Evolutionary conservation across 2,329 filamentous ascomycete genomes (phyloP).

Genomic region (Pseudocercospora macadamiae): DNA sequence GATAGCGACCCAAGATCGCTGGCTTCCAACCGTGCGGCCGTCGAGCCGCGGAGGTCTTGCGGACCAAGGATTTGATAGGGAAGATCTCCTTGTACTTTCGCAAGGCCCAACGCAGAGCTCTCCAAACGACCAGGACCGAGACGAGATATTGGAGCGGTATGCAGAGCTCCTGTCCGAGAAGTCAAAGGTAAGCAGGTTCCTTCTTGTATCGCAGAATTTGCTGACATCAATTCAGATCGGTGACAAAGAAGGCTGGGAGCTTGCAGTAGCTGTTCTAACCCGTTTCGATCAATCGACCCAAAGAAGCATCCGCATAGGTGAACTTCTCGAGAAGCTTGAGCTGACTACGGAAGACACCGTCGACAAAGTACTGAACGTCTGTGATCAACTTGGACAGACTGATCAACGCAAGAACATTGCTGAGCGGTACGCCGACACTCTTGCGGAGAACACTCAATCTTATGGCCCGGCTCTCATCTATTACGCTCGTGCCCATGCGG

Average conservation of each 20-base stretch:
- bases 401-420: slow-evolving; percentile 79
- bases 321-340: slow-evolving; percentile 73
- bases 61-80: slow-evolving; percentile 70
- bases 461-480: slow-evolving; percentile 89
- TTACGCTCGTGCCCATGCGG: slow-evolving; percentile 81
- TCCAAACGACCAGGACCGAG: slow-evolving; percentile 72
- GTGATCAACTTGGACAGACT: slow-evolving; percentile 76
- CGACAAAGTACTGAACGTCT: slow-evolving; percentile 78
- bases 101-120: slow-evolving; percentile 63
- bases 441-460: slow-evolving; percentile 65
- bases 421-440: slow-evolving; percentile 81
- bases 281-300: slow-evolving; percentile 74
- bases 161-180: slow-evolving; percentile 63
- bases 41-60: slow-evolving; percentile 55
- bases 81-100: slow-evolving; percentile 83
- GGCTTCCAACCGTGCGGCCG: slow-evolving; percentile 67
- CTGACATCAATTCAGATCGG: slow-evolving; percentile 28
- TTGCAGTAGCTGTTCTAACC: slow-evolving; percentile 80
- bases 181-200: slow-evolving; percentile 15
- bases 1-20: slow-evolving; percentile 78
- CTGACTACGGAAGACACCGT: slow-evolving; percentile 72
- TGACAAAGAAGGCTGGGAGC: slow-evolving; percentile 74
- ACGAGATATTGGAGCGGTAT: slow-evolving; percentile 77
- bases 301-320: slow-evolving; percentile 73
- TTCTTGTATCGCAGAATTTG: slow-evolving; percentile 7